Conservation (phyloP, 306 rosid genomes). For the Pyrus betulifolia region DNA sequence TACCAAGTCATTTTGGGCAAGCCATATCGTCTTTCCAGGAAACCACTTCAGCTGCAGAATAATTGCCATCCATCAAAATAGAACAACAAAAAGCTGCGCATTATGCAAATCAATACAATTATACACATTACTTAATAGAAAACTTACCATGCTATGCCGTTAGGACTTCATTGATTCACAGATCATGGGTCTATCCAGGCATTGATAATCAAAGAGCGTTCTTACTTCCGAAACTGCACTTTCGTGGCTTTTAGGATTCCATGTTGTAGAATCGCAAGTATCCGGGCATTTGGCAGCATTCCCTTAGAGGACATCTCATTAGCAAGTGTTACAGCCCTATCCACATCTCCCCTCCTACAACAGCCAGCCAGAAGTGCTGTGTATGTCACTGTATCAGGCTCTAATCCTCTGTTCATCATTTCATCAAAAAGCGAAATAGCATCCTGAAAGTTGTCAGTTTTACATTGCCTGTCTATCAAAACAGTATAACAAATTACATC, state of each 20-base stretch:
- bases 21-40: neutral
- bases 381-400: constrained; percentile 67
- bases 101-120: neutral
- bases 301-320: constrained; percentile 54
- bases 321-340: constrained; percentile 33
- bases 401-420: constrained; percentile 51
- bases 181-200: constrained; percentile 12
- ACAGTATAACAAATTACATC: constrained; percentile 66
- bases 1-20: neutral
- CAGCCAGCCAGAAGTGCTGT: constrained; percentile 51
- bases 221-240: constrained; percentile 27
- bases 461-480: constrained; percentile 51
- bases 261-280: constrained; percentile 28
- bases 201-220: constrained; percentile 1
- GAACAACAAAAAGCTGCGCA: neutral
- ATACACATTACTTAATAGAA: neutral
- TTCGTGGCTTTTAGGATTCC: constrained; percentile 50
- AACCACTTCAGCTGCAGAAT: neutral
- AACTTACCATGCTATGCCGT: neutral
- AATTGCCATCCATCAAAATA: neutral
- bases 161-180: neutral
- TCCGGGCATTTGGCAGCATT: constrained; percentile 23
- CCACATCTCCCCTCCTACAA: constrained; percentile 31
- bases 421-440: constrained; percentile 47
- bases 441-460: constrained; percentile 38